Base-by-base conservation (phyloP, 495 filamentous ascomycete species). In the Trichocladium uniseriatum region DNA sequence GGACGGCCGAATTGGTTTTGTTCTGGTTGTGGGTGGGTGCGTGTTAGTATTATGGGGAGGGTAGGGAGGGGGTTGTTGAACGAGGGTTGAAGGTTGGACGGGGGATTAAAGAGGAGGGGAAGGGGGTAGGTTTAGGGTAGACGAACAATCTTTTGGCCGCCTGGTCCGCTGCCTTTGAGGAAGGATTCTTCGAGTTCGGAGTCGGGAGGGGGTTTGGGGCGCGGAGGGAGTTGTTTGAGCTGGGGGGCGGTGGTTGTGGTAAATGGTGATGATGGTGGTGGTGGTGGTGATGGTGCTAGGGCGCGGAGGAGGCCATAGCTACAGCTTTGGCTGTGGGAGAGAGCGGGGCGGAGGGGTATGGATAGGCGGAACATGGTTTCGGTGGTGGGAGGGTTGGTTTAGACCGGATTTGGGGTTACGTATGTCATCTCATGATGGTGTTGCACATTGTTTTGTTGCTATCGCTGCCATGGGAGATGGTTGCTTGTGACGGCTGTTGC, bases 1-100 rank as follows among this genome's bases (percentile, higher is more conserved):
- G 94, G 34, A 97, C 92, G 39, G 92, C 92, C 8, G 87, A 96
- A 54, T 81, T 82, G 19, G 92, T 97, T 83, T 98, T 98, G 71
- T 98, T 98, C 86, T 90, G 45, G 6, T 10, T 14, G 1, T 19
- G n/a, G 16, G 6, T 41, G 13, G 22, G 40, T 5, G 38, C 15
- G n/a, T 4, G 42, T 48, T 43, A 32, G 20, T 27, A 7, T 35
- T 5, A 5, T 6, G 28, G 43, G n/a, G 24, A 24, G 16, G 9
- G 24, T 20, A n/a, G 3, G 31, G 3, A 14, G 45, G 15, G 34
- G 16, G 18, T 40, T 38, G 29, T 24, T 27, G 43, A 5, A 52
- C 21, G 45, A 24, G 44, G 41, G 31, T 5, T 10, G 19, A 38
- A 11, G 39, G 20, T 28, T 14, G 15, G 38, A 21, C 45, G 24